phyloP scores from a whole-genome alignment of 306 rosid species.

The Quercus bicolor region DNA sequence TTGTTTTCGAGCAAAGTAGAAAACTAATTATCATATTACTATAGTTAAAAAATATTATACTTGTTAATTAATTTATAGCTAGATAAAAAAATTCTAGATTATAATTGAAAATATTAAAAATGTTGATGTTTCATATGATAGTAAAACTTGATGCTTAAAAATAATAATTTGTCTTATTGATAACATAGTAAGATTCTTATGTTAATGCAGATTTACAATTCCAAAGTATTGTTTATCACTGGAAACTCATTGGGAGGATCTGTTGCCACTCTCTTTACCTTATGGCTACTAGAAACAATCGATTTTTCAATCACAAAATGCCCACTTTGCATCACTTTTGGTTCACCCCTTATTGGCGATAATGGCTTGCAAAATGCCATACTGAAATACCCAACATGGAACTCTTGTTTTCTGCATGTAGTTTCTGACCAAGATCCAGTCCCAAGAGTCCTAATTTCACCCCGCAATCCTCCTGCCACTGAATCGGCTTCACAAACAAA shows the following conservation, averaged over 20 bases:
- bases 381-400: slow-evolving; percentile 42
- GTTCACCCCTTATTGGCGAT: slow-evolving; percentile 67
- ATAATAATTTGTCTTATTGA: neutral
- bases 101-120: neutral
- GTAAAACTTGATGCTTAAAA: neutral
- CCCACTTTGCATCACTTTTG: slow-evolving; percentile 73
- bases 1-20: too few relatives aligned
- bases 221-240: slow-evolving; percentile 41
- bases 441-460: slow-evolving; percentile 16
- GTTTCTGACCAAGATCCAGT: slow-evolving; percentile 47
- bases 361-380: slow-evolving; percentile 29
- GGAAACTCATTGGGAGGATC: slow-evolving; percentile 63
- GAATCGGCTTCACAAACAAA: too few relatives aligned
- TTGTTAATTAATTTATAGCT: too few relatives aligned
- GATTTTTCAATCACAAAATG: slow-evolving; percentile 26
- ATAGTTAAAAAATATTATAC: too few relatives aligned
- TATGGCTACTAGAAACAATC: slow-evolving; percentile 37
- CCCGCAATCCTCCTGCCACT: neutral
- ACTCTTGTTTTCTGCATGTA: slow-evolving; percentile 63
- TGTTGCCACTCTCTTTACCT: slow-evolving; percentile 67
- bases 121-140: neutral
- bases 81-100: neutral
- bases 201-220: slow-evolving; percentile 20
- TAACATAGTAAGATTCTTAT: neutral
- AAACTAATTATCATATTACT: too few relatives aligned